Evolutionary conservation across 495 filamentous ascomycete genomes (phyloP).

Genomic region (Penicillium malachiteum): DNA sequence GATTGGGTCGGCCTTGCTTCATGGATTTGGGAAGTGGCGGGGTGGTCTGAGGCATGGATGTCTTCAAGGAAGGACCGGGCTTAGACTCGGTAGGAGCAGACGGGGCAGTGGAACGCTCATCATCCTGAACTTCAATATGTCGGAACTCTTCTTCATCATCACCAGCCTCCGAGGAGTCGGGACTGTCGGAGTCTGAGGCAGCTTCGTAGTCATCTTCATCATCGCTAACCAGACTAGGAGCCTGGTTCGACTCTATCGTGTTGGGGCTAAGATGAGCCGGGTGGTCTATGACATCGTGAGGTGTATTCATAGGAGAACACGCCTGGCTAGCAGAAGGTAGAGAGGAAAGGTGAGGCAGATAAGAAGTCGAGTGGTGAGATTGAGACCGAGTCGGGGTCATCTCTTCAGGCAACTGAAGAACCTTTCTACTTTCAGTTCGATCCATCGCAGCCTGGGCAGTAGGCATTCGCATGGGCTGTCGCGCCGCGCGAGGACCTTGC

Average conservation of each 20-base stretch:
- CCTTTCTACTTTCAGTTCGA: slow-evolving; percentile 57
- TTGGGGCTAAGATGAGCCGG: slow-evolving; percentile 70
- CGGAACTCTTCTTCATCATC: slow-evolving; percentile 49
- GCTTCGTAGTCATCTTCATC: slow-evolving; percentile 71
- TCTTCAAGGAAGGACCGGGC: slow-evolving; percentile 35
- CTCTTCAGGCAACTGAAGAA: slow-evolving; percentile 22
- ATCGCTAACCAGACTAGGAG: slow-evolving; percentile 85
- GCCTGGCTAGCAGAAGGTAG: slow-evolving; percentile 27
- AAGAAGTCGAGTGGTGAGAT: slow-evolving; percentile 33
- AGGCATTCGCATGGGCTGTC: slow-evolving; percentile 57
- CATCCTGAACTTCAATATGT: slow-evolving; percentile 54
- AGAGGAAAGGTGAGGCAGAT: slow-evolving; percentile 23
- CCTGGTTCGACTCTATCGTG: slow-evolving; percentile 73
- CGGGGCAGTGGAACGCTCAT: slow-evolving; percentile 36
- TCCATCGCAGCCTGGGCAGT: slow-evolving; percentile 52
- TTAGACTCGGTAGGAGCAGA: slow-evolving; percentile 37
- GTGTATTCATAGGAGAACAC: slow-evolving; percentile 18
- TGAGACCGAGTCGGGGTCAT: slow-evolving; percentile 34
- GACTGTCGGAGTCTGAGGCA: slow-evolving; percentile 50
- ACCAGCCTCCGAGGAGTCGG: slow-evolving; percentile 43
- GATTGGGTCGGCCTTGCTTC: slow-evolving; percentile 40
- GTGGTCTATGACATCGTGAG: slow-evolving; percentile 50
- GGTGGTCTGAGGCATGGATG: slow-evolving; percentile 30
- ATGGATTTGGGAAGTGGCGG: slow-evolving; percentile 45
- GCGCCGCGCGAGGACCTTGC: slow-evolving; percentile 24